Base-by-base conservation (phyloP, 2,329 filamentous ascomycete genomes). In the Fusarium nygamai region DNA sequence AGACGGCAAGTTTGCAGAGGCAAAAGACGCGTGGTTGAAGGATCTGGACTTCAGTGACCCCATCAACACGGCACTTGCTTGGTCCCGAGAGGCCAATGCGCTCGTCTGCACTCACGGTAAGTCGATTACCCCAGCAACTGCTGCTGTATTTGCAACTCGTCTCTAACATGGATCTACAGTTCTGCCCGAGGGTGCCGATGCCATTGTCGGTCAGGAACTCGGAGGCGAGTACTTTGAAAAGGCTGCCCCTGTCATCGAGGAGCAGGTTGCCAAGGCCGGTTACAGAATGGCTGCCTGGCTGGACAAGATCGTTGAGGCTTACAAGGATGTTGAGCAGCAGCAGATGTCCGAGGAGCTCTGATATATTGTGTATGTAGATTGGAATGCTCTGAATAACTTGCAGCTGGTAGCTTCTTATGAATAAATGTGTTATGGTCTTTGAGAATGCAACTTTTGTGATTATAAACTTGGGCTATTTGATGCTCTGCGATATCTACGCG, bases 281-380 rank as follows among this genome's bases (percentile, higher is more conserved):
- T 92, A 90, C 80, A 87, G 92, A 56, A 85, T 94, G 80, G 92
- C 89, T 5, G 87, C 87, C 27, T 93, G 90, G 90, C 82, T 93
- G 69, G 91, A 93, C 78, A 82, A 87, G 75, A 90, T 93, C 76
- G 89, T 85, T 14, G 82, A 85, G n/a, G 78, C 76, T 33, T 82
- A 79, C 71, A 67, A 76, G 36, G 67, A 72, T 27, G 78, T 64
- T 36, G 73, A 64, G 67, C 72, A 57, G 68, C 79, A 71, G 38
- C 71, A 78, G 46, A 53, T 68, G 31, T 72, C 74, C 19, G 75
- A 79, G 43, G 82, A 83, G 62, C 65, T 83, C 54, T 83, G 79
- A 76, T 61, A 36, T 16, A 41, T 38, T 31, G 13, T 20, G 22
- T 46, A n/a, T 36, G 17, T 29, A 46, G 27, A 41, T 31, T 24